Evolutionary conservation across 2,329 filamentous ascomycete genomes (phyloP).

Genomic region (Aureobasidium leucospermi): DNA sequence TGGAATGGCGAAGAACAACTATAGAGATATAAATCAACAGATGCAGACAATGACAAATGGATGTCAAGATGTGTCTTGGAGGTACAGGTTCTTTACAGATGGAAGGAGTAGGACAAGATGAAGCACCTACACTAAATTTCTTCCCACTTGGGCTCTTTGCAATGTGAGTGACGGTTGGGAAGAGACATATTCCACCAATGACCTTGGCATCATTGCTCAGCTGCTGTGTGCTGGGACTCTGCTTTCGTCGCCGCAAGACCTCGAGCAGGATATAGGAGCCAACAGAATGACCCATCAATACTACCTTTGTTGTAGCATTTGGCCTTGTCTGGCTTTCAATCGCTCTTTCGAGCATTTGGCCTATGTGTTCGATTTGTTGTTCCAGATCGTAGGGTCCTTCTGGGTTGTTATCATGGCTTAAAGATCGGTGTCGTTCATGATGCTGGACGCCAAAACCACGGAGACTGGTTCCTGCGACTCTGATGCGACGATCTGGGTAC

Average conservation of each 20-base stretch:
- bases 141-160: constrained; percentile 36
- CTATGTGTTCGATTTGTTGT: constrained; percentile 45
- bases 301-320: constrained; percentile 19
- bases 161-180: constrained; percentile 42
- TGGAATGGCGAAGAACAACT: constrained; percentile 11
- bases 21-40: background rate
- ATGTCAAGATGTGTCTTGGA: background rate
- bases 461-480: constrained; percentile 20
- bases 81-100: background rate
- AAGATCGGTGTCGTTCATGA: background rate
- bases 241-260: constrained; percentile 25
- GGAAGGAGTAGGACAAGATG: background rate
- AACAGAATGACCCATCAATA: constrained; percentile 41
- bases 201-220: constrained; percentile 19
- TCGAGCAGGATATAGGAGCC: constrained; percentile 42
- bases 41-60: background rate
- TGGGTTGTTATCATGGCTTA: background rate
- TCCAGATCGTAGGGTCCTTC: constrained; percentile 34
- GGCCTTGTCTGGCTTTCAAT: constrained; percentile 10
- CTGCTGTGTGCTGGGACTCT: background rate
- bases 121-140: constrained; percentile 30
- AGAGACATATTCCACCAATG: constrained; percentile 33
- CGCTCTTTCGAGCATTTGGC: constrained; percentile 35
- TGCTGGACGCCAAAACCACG: constrained; percentile 34
- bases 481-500: constrained; percentile 4